A percentile compares a stretch with the other conserved stretches of the same genome.
These are phyloP conservation scores for Pyrenochaeta sp. DNA, from an alignment of 2,329 filamentous ascomycete species.

Conservation along the genomic window DNA sequence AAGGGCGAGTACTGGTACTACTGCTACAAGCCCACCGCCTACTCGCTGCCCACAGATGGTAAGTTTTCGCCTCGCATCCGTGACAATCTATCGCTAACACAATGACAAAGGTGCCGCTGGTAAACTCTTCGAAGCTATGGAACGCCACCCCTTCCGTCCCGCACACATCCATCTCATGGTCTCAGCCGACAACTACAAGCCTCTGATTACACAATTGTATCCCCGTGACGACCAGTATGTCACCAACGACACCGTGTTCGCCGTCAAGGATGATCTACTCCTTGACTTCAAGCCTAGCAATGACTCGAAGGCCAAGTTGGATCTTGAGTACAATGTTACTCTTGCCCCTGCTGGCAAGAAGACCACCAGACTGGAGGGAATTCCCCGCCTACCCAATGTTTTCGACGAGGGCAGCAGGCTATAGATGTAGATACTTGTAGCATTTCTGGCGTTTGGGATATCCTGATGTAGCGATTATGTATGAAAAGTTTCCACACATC, in stretches of 20 bases:
- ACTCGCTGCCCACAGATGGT: slow-evolving; percentile 72
- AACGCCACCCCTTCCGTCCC: slow-evolving; percentile 67
- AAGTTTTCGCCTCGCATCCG: slow-evolving; percentile 13
- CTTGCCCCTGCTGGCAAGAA: slow-evolving; percentile 55
- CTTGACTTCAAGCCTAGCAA: slow-evolving; percentile 64
- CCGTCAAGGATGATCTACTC: slow-evolving; percentile 67
- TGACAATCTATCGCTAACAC: neutral
- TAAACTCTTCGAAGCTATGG: slow-evolving; percentile 61
- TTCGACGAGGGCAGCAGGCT: slow-evolving; percentile 33
- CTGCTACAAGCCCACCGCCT: slow-evolving; percentile 77
- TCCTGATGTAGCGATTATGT: slow-evolving; percentile 21
- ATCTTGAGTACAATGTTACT: slow-evolving; percentile 68
- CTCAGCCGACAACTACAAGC: slow-evolving; percentile 63
- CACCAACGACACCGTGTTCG: slow-evolving; percentile 66
- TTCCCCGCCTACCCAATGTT: slow-evolving; percentile 39
- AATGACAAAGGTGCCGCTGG: slow-evolving; percentile 56
- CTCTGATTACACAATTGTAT: slow-evolving; percentile 66
- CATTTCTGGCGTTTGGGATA: slow-evolving; percentile 14
- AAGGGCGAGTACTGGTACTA: slow-evolving; percentile 77
- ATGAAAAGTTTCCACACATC: neutral
- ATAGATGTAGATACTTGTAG: slow-evolving; percentile 21
- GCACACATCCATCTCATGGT: slow-evolving; percentile 67
- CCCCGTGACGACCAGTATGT: slow-evolving; percentile 66
- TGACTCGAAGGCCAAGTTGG: slow-evolving; percentile 62
- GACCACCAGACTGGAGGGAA: slow-evolving; percentile 40